Conservation (phyloP, 495 filamentous ascomycete genomes). For the Aspergillus olivimuriae region DNA sequence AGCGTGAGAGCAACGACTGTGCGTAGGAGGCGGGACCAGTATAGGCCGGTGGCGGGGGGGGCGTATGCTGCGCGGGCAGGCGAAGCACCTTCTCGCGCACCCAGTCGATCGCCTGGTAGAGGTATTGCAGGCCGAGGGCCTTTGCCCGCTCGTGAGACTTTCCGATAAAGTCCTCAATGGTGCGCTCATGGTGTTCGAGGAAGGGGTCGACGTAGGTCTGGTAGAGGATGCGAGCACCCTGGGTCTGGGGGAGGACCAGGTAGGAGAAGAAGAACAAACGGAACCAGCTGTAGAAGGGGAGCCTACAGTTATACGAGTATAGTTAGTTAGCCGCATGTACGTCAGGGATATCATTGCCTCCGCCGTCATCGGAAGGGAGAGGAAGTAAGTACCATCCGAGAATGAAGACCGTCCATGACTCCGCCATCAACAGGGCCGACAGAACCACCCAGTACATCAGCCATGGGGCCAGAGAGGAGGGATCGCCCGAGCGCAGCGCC, state of each 20-base stretch:
- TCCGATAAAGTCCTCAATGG: slow-evolving; percentile 88
- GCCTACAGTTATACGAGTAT: slow-evolving; percentile 51
- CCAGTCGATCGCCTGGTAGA: slow-evolving; percentile 71
- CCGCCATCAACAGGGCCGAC: slow-evolving; percentile 70
- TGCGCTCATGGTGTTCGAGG: slow-evolving; percentile 75
- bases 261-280: slow-evolving; percentile 85
- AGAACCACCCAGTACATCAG: slow-evolving; percentile 99
- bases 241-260: slow-evolving; percentile 94
- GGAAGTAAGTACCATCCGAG: slow-evolving; percentile 63
- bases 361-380: no score
- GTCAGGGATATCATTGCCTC: no score
- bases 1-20: slow-evolving; percentile 74
- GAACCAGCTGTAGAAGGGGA: slow-evolving; percentile 93
- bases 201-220: slow-evolving; percentile 80
- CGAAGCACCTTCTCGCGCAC: slow-evolving; percentile 69
- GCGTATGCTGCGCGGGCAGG: slow-evolving; percentile 51
- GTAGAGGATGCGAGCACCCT: slow-evolving; percentile 83
- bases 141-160: slow-evolving; percentile 73
- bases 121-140: slow-evolving; percentile 70
- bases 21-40: slow-evolving; percentile 63
- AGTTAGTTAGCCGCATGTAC: no score
- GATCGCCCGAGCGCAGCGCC: slow-evolving; percentile 88
- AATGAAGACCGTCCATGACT: slow-evolving; percentile 82
- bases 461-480: slow-evolving; percentile 92
- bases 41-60: slow-evolving; percentile 36